These are phyloP conservation scores for Coix lacrymajobi DNA, from an alignment of 176 grass and related monocot genomes.

Conservation along the genomic window DNA sequence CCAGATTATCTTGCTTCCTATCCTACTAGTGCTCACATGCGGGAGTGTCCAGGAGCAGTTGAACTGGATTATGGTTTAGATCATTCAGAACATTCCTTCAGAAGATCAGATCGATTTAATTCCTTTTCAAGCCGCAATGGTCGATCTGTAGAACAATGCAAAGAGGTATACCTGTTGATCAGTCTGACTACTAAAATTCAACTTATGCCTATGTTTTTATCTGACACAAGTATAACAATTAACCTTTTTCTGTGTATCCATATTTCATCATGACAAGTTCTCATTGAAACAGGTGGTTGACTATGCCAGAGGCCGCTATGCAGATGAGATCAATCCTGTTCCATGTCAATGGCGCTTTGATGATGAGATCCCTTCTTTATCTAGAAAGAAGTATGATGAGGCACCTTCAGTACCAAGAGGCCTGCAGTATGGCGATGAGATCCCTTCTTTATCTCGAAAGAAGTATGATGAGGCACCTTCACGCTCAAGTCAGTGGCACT, in stretches of 20 bases:
- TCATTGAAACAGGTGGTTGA: slow-evolving; percentile 26
- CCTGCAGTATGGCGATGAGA: slow-evolving; percentile 37
- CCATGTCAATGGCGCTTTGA: slow-evolving; percentile 28
- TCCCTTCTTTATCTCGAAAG: slow-evolving; percentile 27
- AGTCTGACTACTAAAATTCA: background rate
- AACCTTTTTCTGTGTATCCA: background rate
- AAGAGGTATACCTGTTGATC: slow-evolving; percentile 19
- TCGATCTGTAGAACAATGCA: background rate
- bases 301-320: slow-evolving; percentile 1
- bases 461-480: background rate
- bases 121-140: slow-evolving; percentile 4
- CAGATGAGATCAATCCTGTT: slow-evolving; percentile 14
- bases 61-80: slow-evolving; percentile 22
- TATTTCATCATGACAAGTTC: background rate
- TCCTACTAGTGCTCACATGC: slow-evolving; percentile 12
- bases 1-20: slow-evolving; percentile 8
- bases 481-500: background rate
- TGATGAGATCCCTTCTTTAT: slow-evolving; percentile 38
- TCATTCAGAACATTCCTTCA: background rate
- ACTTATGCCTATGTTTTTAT: background rate
- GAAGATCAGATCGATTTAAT: slow-evolving; percentile 14
- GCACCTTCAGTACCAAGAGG: slow-evolving; percentile 20
- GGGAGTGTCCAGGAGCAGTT: slow-evolving; percentile 22
- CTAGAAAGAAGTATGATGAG: background rate
- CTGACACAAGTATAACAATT: background rate